phyloP scores from a whole-genome alignment of 2,329 filamentous ascomycete species.

The Sclerotinia minor region DNA sequence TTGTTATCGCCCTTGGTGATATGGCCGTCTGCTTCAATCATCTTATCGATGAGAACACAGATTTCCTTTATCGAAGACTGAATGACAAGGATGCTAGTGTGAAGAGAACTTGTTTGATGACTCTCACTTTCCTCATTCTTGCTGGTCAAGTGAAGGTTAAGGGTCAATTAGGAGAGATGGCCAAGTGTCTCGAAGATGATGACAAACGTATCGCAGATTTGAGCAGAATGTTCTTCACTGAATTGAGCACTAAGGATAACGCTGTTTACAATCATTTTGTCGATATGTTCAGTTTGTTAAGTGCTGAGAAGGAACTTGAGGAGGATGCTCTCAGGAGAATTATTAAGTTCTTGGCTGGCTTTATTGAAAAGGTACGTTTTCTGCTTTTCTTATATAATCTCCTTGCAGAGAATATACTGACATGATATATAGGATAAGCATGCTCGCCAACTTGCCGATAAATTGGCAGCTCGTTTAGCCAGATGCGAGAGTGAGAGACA shows the following conservation, averaged over 20 bases:
- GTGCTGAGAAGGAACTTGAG: slow-evolving; percentile 74
- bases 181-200: slow-evolving; percentile 95
- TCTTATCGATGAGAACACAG: slow-evolving; percentile 97
- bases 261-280: slow-evolving; percentile 99
- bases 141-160: slow-evolving; percentile 99
- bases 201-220: slow-evolving; percentile 93
- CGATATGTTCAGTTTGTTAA: slow-evolving; percentile 95
- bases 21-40: slow-evolving; percentile 99
- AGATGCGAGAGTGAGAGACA: slow-evolving; percentile 91
- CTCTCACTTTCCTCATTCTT: slow-evolving; percentile 92
- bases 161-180: slow-evolving; percentile 97
- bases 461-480: slow-evolving; percentile 80
- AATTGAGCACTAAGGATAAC: slow-evolving; percentile 96
- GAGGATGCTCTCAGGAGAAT: slow-evolving; percentile 86
- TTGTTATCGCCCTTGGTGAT: slow-evolving; percentile 93
- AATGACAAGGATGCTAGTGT: slow-evolving; percentile 87
- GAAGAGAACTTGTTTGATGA: slow-evolving; percentile 98
- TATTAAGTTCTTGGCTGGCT: slow-evolving; percentile 88
- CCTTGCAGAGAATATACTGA: slow-evolving; percentile 26
- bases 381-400: not conserved
- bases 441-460: slow-evolving; percentile 88
- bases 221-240: slow-evolving; percentile 96
- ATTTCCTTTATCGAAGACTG: slow-evolving; percentile 91
- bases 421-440: slow-evolving; percentile 76
- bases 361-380: slow-evolving; percentile 85